Base-by-base conservation (phyloP, 495 filamentous ascomycete species). In the Cercophora newfieldiana region DNA sequence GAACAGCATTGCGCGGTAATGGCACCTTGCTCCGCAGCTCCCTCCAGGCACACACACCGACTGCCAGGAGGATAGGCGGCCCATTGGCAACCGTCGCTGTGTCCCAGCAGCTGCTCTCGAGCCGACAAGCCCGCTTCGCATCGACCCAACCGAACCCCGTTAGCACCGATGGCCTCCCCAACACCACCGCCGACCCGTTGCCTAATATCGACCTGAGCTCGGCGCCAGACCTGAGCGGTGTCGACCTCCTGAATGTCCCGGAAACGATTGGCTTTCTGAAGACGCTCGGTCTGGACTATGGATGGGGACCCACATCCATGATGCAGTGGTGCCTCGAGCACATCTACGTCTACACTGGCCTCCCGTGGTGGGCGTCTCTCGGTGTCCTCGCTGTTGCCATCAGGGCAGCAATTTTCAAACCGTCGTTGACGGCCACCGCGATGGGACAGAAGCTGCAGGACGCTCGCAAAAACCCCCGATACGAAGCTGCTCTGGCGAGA, bases 331-430 rank as follows among this genome's bases (percentile, higher is more conserved):
- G 88, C 7, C 77, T 97, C 30, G 95, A 99, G 78, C 88, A 94
- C 71, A 71, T 95, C 57, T 91, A 97, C 77, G 77, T 97, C 61
- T 88, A 81, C 71, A 72, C 74, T 1, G 92, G 87, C 10, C 74
- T 90, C 59, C 90, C 91, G 1, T 97, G 94, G 95, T 92, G 91
- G 88, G 86, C 77, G 7, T 87, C 90, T 64, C 89, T 97, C 60
- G 71, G 87, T 14, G 70, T 84, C 7, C 81, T 88, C 0, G 87
- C 90, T 37, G 2, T 93, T 0, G 33, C 83, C n/a, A 73, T 92
- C 67, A 88, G 94, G 54, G n/a, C 83, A 1, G 71, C 75, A 10
- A 77, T 95, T 21, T 80, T 97, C 72, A 86, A 87, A 59, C 82
- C 87, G 12, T 85, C 86, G 66, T 68, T 94, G 8, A 72, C 75